phyloP scores from a whole-genome alignment of 495 filamentous ascomycete genomes.

The Tirmania nivea region DNA sequence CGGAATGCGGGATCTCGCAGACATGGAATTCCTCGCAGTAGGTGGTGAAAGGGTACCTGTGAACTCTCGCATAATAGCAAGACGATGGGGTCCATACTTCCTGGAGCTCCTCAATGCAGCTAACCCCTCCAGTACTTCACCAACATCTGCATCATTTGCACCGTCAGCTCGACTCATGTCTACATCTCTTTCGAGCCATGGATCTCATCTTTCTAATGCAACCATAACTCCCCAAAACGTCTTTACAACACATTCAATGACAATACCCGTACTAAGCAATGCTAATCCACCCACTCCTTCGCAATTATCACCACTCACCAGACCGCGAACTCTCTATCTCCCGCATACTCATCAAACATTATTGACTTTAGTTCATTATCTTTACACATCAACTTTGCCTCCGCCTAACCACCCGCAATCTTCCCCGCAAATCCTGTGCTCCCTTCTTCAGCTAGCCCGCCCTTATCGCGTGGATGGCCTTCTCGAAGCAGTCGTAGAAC shows the following conservation, averaged over 20 bases:
- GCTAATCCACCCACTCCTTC: conserved; percentile 37
- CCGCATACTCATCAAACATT: conserved; percentile 80
- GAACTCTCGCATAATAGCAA: conserved; percentile 67
- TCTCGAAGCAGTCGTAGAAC: conserved; percentile 73
- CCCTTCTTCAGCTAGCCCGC: conserved; percentile 75
- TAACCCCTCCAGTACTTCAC: conserved; percentile 21
- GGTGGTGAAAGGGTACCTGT: conserved; percentile 80
- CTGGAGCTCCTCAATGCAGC: conserved; percentile 47
- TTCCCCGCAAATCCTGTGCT: conserved; percentile 88
- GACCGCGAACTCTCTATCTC: conserved; percentile 73
- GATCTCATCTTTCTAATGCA: conserved; percentile 18
- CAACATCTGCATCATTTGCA: conserved; percentile 7
- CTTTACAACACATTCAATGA: conserved; percentile 21
- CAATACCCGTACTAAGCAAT: conserved; percentile 23
- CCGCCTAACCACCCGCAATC: conserved; percentile 53
- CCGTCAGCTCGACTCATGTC: conserved; percentile 6
- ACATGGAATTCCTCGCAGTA: conserved; percentile 89
- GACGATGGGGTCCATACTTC: conserved; percentile 89
- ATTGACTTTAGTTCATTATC: conserved; percentile 67
- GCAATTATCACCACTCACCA: conserved; percentile 19
- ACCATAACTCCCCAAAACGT: conserved; percentile 21
- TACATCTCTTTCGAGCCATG: conserved; percentile 3
- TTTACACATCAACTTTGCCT: conserved; percentile 80
- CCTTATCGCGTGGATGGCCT: conserved; percentile 86
- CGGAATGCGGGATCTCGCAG: conserved; percentile 60